phyloP scores from a whole-genome alignment of 1,139 yeast species.

The Kodamaea fungicola region DNA sequence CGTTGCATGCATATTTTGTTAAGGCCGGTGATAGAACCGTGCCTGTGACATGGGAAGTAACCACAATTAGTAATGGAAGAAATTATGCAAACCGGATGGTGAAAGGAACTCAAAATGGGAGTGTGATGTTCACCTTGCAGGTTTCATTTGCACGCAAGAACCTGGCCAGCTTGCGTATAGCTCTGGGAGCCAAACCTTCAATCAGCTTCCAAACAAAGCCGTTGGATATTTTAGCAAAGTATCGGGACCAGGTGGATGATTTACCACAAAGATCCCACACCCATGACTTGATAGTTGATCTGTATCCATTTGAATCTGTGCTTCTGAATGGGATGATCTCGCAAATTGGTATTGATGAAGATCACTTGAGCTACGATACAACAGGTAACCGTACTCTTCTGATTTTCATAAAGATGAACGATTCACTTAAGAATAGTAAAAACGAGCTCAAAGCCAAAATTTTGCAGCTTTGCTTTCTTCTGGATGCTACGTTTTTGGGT shows the following conservation, averaged over 20 bases:
- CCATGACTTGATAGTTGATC: conserved; percentile 29
- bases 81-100: conserved; percentile 36
- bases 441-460: conserved; percentile 20
- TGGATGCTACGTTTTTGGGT: conserved; percentile 25
- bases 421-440: conserved; percentile 23
- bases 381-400: conserved; percentile 33
- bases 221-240: conserved; percentile 28
- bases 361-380: conserved; percentile 14
- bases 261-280: conserved; percentile 27
- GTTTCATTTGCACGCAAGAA: conserved; percentile 35
- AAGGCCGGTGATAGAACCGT: conserved; percentile 33
- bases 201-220: conserved; percentile 31
- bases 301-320: conserved; percentile 30
- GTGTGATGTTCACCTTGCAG: conserved; percentile 31
- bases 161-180: conserved; percentile 14
- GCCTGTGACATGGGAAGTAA: conserved; percentile 35
- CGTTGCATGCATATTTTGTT: conserved; percentile 39
- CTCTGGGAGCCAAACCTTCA: conserved; percentile 21
- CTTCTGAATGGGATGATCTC: conserved; percentile 11
- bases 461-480: conserved; percentile 19
- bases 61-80: conserved; percentile 29
- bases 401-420: conserved; percentile 31
- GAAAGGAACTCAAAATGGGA: conserved; percentile 32
- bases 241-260: conserved; percentile 27
- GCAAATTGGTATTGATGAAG: conserved; percentile 3